Percentiles rank a stretch among this genome's conserved stretches.
Conservation (phyloP, 2,329 filamentous ascomycete genomes). For the Fusarium staphyleae region DNA sequence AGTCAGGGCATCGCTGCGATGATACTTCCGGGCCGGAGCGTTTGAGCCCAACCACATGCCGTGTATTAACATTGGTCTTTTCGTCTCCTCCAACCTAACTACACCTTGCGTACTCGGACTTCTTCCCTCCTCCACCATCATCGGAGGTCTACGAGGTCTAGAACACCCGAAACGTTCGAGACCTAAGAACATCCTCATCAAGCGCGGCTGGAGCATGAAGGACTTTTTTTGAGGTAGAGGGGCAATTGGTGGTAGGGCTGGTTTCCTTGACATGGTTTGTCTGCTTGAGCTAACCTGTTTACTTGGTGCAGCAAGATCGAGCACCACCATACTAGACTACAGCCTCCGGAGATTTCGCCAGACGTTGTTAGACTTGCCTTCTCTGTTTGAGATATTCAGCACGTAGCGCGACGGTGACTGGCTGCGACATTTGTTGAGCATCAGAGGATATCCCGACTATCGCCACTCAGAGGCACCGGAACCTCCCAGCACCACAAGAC, state of each 20-base stretch:
- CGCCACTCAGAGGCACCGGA: no score
- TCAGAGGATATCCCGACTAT: no score
- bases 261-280: neutral
- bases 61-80: no score
- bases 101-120: no score
- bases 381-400: no score
- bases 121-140: constrained; percentile 2
- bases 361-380: no score
- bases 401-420: neutral
- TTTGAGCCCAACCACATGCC: no score
- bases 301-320: constrained; percentile 2
- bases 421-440: no score
- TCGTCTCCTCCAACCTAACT: neutral
- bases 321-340: constrained; percentile 2
- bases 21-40: no score
- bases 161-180: constrained; percentile 10
- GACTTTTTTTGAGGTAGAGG: neutral
- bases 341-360: neutral
- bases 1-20: neutral
- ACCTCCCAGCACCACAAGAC: no score
- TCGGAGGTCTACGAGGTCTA: constrained; percentile 1
- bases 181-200: neutral
- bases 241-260: constrained; percentile 1
- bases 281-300: neutral
- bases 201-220: constrained; percentile 2